Percentiles rank a stretch among this genome's conserved stretches.
These are phyloP conservation scores for Lodderomyces margitis DNA, from an alignment of 1,139 yeast genomes.

Conservation along the genomic window DNA sequence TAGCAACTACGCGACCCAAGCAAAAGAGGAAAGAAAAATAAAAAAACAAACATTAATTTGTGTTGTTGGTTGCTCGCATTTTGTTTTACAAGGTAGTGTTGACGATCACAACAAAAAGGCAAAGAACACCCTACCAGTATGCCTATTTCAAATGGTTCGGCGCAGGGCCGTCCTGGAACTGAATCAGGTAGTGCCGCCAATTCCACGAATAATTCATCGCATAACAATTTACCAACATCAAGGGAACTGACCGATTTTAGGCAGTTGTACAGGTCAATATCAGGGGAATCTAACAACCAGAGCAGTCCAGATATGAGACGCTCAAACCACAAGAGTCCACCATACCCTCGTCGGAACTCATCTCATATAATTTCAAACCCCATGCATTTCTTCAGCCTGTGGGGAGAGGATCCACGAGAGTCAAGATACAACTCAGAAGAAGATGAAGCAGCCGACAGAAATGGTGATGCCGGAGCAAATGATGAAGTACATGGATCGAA, in stretches of 20 bases:
- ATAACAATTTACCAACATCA: background rate
- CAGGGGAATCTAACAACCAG: background rate
- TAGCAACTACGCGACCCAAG: no score
- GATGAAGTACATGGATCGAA: background rate
- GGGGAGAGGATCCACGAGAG: conserved; percentile 5
- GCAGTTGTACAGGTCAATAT: background rate
- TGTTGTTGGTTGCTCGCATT: no score
- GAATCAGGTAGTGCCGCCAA: background rate
- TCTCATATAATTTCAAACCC: conserved; percentile 4
- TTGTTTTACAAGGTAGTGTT: background rate
- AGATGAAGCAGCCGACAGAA: background rate
- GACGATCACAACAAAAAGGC: no score
- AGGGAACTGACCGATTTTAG: background rate
- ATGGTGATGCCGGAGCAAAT: background rate
- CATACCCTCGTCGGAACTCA: background rate
- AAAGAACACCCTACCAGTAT: background rate
- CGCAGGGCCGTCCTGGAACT: background rate
- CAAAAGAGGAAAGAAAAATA: no score
- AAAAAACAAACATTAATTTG: no score
- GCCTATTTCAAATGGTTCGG: background rate
- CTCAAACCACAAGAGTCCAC: background rate
- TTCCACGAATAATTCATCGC: background rate
- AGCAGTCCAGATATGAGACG: background rate
- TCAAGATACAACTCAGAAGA: conserved; percentile 4
- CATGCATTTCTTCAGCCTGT: background rate